Conservation (phyloP, 257 asterid species). For the Fraxinus americana region DNA sequence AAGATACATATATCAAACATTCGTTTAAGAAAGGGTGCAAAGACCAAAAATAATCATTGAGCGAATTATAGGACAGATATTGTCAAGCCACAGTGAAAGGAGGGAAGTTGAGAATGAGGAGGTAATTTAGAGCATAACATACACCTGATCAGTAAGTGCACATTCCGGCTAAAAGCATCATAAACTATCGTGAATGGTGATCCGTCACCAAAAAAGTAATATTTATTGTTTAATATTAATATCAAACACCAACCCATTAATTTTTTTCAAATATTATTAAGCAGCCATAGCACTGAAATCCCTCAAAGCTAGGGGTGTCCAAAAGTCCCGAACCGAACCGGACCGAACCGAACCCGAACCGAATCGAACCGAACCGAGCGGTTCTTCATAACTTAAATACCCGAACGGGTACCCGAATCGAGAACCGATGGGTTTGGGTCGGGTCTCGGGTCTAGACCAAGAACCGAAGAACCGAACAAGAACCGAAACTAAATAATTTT, state of each 20-base stretch:
- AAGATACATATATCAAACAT: background rate
- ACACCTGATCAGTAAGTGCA: background rate
- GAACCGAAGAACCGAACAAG: too few species aligned
- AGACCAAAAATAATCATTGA: background rate
- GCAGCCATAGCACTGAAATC: background rate
- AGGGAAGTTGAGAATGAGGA: background rate
- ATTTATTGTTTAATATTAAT: background rate
- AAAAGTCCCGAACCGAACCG: too few species aligned
- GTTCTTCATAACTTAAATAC: too few species aligned
- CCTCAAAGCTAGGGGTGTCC: too few species aligned
- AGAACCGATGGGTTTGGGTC: too few species aligned
- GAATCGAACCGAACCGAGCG: too few species aligned
- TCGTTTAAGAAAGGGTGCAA: background rate
- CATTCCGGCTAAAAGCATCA: background rate
- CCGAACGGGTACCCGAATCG: too few species aligned
- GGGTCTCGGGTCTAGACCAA: too few species aligned
- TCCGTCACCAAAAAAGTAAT: background rate
- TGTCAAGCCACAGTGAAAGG: background rate
- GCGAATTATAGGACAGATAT: background rate
- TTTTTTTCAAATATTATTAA: background rate
- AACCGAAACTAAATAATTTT: too few species aligned
- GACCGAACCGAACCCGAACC: too few species aligned
- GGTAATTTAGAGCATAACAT: background rate
- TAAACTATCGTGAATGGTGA: background rate
- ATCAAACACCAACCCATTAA: background rate